Base-by-base conservation (phyloP, 73 alveolate genomes). In the Paramecium sonneborni region DNA sequence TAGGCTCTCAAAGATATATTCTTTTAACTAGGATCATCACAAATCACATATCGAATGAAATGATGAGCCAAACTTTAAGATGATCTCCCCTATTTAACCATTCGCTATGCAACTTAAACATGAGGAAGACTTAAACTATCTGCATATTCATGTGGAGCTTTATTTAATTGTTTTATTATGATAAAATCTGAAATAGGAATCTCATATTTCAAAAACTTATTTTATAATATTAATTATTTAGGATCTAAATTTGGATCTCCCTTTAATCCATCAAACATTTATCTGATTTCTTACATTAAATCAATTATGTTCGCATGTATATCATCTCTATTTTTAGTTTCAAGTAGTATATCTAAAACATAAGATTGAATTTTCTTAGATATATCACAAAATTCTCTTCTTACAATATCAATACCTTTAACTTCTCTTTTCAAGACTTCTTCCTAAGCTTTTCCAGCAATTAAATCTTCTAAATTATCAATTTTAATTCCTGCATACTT, bases 341-440 rank as follows among this genome's bases (percentile, higher is more conserved):
- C 85, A 35, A 98, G 92, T 32, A 98, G 93, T 35, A 95, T 82
- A 85, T 96, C 97, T 38, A 98, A 93, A 0, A 97, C 97, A 57
- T 85, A 88, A 20, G 92, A 86, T 58, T 99, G 97, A 21, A 96
- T 95, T 43, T 86, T 85, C 90, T 97, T 97, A 76, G 99, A 95
- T 34, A 98, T 86, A 11, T 96, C 95, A 85, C 99, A 96, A 99
- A 99, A 99, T 84, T 99, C 99, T 94, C 99, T 97, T 86, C 99
- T 95, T 21, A 99, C 99, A 94, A 99, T 95, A 96, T 99, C 99
- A 52, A 99, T 98, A 41, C 94, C 94, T 46, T 88, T 88, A 44
- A 72, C 35, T 88, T 88, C 94, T 44, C 56, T 70, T 20, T 88
- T 85, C 4, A 43, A 38, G 23, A 5, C 43, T 26, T 24, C 52